Conservation (phyloP, 768 basidiomycete genomes). For the Lactarius hatsudake region DNA sequence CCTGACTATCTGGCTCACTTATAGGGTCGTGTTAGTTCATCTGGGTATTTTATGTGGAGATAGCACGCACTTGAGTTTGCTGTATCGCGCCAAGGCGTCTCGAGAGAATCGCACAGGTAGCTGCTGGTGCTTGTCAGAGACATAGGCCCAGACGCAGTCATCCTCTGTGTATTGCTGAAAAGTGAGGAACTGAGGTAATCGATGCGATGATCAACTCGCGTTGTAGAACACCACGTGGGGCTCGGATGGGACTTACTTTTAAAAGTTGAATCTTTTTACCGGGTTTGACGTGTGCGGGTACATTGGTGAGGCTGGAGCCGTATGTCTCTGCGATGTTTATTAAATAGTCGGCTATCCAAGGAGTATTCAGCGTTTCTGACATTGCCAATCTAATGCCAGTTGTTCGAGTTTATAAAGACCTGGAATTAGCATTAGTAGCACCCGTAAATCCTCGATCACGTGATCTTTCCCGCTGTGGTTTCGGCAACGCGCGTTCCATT, state of each 20-base stretch:
- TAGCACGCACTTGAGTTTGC: slow-evolving; percentile 35
- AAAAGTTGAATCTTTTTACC: slow-evolving; percentile 57
- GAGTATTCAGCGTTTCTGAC: slow-evolving; percentile 39
- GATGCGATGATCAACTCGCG: neutral
- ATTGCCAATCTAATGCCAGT: slow-evolving; percentile 29
- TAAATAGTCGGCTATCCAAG: slow-evolving; percentile 62
- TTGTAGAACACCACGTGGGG: neutral
- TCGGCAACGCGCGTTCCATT: neutral
- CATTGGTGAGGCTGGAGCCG: slow-evolving; percentile 44
- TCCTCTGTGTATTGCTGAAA: slow-evolving; percentile 40
- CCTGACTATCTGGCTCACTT: slow-evolving; percentile 30
- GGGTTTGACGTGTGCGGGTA: slow-evolving; percentile 35
- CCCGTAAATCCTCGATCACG: slow-evolving; percentile 1
- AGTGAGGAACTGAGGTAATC: slow-evolving; percentile 50
- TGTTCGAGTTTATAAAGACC: neutral
- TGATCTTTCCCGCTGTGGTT: neutral
- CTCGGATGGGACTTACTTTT: slow-evolving; percentile 41
- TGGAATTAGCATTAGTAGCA: neutral
- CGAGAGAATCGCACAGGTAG: slow-evolving; percentile 56
- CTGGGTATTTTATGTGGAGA: neutral
- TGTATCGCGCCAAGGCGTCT: slow-evolving; percentile 48
- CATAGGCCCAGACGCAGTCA: slow-evolving; percentile 55
- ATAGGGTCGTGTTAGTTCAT: slow-evolving; percentile 5
- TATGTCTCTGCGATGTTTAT: slow-evolving; percentile 47
- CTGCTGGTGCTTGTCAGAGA: slow-evolving; percentile 54